A percentile compares a stretch with the other conserved stretches of the same genome.
Evolutionary conservation across 257 asterid genomes (phyloP).

Genomic region (Solanum sejunctum): DNA sequence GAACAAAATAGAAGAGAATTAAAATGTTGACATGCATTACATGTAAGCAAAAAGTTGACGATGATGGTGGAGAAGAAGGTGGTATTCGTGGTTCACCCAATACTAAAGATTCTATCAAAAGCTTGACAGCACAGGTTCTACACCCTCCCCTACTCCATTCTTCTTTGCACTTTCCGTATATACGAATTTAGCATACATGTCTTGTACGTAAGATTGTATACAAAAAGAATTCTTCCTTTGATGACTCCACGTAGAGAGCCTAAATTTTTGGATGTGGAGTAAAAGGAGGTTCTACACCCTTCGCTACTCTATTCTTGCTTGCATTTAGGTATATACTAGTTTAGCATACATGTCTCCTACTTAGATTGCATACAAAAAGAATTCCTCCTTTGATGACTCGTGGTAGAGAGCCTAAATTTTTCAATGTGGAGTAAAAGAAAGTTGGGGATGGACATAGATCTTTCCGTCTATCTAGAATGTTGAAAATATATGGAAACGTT

Average conservation of each 20-base stretch:
- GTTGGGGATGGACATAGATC: neutral
- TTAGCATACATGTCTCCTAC: too few species aligned
- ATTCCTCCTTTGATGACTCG: neutral
- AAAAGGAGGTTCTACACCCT: slow-evolving; percentile 31
- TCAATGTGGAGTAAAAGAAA: neutral
- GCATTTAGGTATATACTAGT: neutral
- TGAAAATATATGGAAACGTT: neutral
- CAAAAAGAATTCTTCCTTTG: neutral
- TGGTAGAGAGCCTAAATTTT: neutral
- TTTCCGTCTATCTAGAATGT: neutral
- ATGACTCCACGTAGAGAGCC: neutral
- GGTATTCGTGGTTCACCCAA: slow-evolving; percentile 69
- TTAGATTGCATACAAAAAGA: too few species aligned
- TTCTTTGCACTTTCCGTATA: neutral
- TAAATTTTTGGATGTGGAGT: neutral
- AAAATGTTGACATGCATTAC: slow-evolving; percentile 92
- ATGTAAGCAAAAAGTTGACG: slow-evolving; percentile 63
- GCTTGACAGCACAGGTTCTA: slow-evolving; percentile 85
- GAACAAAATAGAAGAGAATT: neutral
- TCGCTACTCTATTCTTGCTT: neutral
- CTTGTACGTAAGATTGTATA: too few species aligned
- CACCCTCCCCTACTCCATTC: neutral
- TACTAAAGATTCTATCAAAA: slow-evolving; percentile 88
- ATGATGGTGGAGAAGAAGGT: slow-evolving; percentile 37
- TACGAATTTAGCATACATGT: too few species aligned